These are phyloP conservation scores for Wickerhamomyces chambardii DNA, from an alignment of 805 yeast species.

Conservation along the genomic window DNA sequence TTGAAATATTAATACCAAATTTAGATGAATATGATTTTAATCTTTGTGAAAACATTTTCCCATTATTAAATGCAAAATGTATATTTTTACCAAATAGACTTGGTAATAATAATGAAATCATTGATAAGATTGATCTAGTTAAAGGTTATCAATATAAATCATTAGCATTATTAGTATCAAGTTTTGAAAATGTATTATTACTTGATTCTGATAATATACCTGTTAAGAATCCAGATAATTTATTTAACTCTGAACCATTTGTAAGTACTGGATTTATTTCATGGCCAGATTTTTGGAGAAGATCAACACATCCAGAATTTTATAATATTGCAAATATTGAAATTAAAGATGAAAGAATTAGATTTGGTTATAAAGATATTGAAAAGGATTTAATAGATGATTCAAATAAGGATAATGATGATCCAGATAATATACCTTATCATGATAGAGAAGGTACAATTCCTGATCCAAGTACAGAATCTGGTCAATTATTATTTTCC, in stretches of 20 bases:
- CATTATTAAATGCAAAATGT: conserved; percentile 56
- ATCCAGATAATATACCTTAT: conserved; percentile 27
- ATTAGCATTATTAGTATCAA: conserved; percentile 64
- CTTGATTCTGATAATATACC: conserved; percentile 71
- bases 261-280: conserved; percentile 41
- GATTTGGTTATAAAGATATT: conserved; percentile 6
- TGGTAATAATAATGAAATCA: conserved; percentile 32
- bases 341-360: conserved; percentile 18
- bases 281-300: conserved; percentile 76
- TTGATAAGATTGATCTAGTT: conserved; percentile 29
- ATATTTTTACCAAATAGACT: conserved; percentile 52
- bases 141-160: conserved; percentile 55
- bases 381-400: conserved; percentile 1
- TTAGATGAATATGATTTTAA: conserved; percentile 57
- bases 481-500: conserved; percentile 60
- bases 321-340: conserved; percentile 41
- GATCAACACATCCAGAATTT: conserved; percentile 55
- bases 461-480: conserved; percentile 61
- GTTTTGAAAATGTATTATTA: conserved; percentile 65
- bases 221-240: conserved; percentile 34
- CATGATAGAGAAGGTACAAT: conserved; percentile 58
- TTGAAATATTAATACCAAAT: conserved; percentile 69
- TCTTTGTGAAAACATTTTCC: conserved; percentile 53
- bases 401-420: conserved; percentile 10
- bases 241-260: conserved; percentile 37